Evolutionary conservation across 345 rosid genomes (phyloP), one percentile per base, ranked within the genome.

Genomic region (Citrus medica): DNA sequence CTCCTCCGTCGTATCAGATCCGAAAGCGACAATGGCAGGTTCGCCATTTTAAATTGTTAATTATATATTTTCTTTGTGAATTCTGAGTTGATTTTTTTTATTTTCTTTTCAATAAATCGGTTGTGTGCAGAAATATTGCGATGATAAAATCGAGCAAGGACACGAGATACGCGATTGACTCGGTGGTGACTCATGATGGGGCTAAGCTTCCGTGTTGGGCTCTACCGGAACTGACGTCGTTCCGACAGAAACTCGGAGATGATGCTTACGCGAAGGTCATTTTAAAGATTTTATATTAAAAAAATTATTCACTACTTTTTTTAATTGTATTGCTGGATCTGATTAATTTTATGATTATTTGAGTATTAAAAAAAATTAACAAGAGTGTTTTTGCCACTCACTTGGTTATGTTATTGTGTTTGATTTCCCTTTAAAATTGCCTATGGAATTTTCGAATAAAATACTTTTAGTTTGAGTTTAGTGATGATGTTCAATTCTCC

Each of bases 1-100:
- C 97, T 96, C 37, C 97, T 96, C 82, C 97, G 95, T 73, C 97
- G 91, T n/a, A 85, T 92, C 86, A 87, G 80, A 40, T 88, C 90
- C 2, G 98, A 89, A 76, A 79, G 81, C 84, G 80, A 67, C 82
- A 71, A 60, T 42, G 98, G 98, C 83, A 87, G 93, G 97, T 93
- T 46, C 0, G 14, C 51, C 51, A 13, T 46, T 46, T 13, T 13
- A 46, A 1, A 13, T 46, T 46, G 0, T 46, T 46, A 12, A 46
- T 46, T 46, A 46, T 46, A 46, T 13, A 13, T 12, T 46, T 46
- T 46, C 4, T 3, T 46, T 13, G 5, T 12, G 16, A 42, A 3
- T 42, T 42, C 48, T 51, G 2, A 51, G 56, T 51, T 48, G 5
- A 48, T 51, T 51, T 48, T 46, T 51, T 51, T 17, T 17, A 16